These are phyloP conservation scores for Passalora sequoiae DNA, from an alignment of 2,329 filamentous ascomycete species.

Conservation along the genomic window DNA sequence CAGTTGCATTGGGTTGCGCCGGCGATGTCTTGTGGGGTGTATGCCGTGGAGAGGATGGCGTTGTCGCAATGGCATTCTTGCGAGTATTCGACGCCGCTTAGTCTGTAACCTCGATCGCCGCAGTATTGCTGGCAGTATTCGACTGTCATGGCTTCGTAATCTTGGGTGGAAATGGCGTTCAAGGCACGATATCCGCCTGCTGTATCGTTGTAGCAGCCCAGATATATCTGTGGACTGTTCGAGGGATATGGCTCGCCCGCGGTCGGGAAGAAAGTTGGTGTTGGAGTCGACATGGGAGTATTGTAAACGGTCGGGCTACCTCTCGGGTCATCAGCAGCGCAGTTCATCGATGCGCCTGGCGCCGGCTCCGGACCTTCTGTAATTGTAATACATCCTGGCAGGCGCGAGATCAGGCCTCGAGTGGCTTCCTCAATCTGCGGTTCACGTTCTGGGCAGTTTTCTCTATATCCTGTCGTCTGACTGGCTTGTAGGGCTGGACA, in stretches of 20 bases:
- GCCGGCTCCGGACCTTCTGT: constrained; percentile 30
- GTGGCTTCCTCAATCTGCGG: constrained; percentile 30
- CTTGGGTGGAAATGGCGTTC: constrained; percentile 20
- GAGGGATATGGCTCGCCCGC: constrained; percentile 25
- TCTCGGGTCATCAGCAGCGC: constrained; percentile 17
- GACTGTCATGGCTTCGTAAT: constrained; percentile 31
- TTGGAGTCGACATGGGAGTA: constrained; percentile 30
- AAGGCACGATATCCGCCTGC: constrained; percentile 24
- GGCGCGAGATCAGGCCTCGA: constrained; percentile 26
- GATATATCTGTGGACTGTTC: constrained; percentile 24
- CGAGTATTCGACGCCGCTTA: constrained; percentile 32
- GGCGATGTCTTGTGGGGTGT: constrained; percentile 3
- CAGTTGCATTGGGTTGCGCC: constrained; percentile 22
- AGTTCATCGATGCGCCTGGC: constrained; percentile 29
- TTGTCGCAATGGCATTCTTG: constrained; percentile 35
- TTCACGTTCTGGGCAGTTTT: constrained; percentile 32
- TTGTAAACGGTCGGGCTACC: constrained; percentile 22
- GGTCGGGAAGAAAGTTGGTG: constrained; percentile 25
- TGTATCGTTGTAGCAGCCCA: constrained; percentile 36
- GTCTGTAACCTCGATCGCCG: constrained; percentile 25
- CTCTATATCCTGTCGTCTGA: constrained; percentile 25
- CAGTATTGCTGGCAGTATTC: constrained; percentile 34
- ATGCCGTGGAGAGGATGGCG: constrained; percentile 27
- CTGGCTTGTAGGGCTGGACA: constrained; percentile 32
- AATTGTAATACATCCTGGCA: constrained; percentile 35